Percentiles rank a stretch among this genome's conserved stretches.
These are phyloP conservation scores for Metarhizium robertsii DNA, from an alignment of 2,329 filamentous ascomycete species.

Conservation along the genomic window DNA sequence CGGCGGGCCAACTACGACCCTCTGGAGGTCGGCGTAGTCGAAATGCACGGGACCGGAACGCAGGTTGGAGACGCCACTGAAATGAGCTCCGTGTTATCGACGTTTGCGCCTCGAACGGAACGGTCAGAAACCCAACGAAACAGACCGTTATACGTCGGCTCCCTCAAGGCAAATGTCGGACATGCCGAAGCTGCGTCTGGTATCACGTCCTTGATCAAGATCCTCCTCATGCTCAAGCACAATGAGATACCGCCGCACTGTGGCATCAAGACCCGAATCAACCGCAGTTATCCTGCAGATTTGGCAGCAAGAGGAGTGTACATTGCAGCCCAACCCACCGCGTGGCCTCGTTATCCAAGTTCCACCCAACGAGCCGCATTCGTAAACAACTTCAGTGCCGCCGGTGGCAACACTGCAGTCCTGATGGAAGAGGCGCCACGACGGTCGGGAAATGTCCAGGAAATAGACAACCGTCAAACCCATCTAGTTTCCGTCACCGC, in stretches of 20 bases:
- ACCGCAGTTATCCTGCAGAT: background rate
- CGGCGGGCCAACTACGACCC: slow-evolving; percentile 67
- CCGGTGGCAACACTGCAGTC: slow-evolving; percentile 62
- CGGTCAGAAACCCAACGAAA: slow-evolving; percentile 31
- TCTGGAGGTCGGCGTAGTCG: slow-evolving; percentile 70
- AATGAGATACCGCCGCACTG: slow-evolving; percentile 52
- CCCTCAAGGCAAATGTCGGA: slow-evolving; percentile 56
- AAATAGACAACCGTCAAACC: slow-evolving; percentile 40
- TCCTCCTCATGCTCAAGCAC: slow-evolving; percentile 55
- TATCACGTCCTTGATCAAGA: slow-evolving; percentile 53
- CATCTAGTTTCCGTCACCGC: slow-evolving; percentile 52
- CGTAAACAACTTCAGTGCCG: slow-evolving; percentile 63
- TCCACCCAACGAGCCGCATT: slow-evolving; percentile 37
- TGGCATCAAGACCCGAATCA: background rate
- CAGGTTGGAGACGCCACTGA: slow-evolving; percentile 80
- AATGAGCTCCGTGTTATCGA: slow-evolving; percentile 64
- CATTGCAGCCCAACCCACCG: slow-evolving; percentile 38
- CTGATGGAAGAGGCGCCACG: slow-evolving; percentile 52
- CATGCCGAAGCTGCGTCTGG: slow-evolving; percentile 55
- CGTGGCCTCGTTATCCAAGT: slow-evolving; percentile 30
- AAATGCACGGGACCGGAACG: slow-evolving; percentile 89
- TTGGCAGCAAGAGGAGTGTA: background rate
- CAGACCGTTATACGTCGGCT: slow-evolving; percentile 51
- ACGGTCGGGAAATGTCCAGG: slow-evolving; percentile 25
- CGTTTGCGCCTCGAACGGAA: slow-evolving; percentile 36